Evolutionary conservation across 1,284 basidiomycete species (phyloP).

Genomic region (Microbotryum scabiosae): DNA sequence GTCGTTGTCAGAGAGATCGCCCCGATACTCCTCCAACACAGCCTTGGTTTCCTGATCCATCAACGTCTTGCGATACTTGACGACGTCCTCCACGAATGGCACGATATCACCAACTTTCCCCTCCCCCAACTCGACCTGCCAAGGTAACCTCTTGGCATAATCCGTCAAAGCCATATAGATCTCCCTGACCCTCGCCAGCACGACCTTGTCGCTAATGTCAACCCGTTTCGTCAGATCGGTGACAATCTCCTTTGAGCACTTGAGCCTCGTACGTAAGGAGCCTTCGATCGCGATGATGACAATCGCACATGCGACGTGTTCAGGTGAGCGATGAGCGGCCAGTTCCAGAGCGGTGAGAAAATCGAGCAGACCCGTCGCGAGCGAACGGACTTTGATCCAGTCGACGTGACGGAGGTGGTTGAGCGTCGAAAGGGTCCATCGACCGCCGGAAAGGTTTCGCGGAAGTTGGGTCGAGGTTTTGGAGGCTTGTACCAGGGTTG

Average conservation of each 20-base stretch:
- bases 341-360: conserved; percentile 47
- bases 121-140: conserved; percentile 39
- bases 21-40: background rate
- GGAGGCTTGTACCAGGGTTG: conserved; percentile 41
- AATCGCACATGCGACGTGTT: conserved; percentile 49
- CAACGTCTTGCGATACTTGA: conserved; percentile 12
- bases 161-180: conserved; percentile 53
- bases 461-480: conserved; percentile 33
- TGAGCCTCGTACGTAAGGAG: conserved; percentile 50
- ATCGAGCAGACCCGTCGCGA: conserved; percentile 51
- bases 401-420: conserved; percentile 41
- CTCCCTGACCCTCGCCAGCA: conserved; percentile 59
- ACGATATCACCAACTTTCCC: conserved; percentile 7
- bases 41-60: conserved; percentile 1
- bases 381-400: conserved; percentile 47
- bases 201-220: conserved; percentile 48
- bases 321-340: conserved; percentile 29
- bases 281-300: conserved; percentile 64
- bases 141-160: conserved; percentile 58
- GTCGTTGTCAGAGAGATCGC: background rate
- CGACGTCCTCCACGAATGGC: conserved; percentile 13
- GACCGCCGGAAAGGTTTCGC: background rate
- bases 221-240: conserved; percentile 50
- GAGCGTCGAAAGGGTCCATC: conserved; percentile 42
- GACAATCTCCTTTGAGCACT: conserved; percentile 51